Evolutionary conservation across 768 basidiomycete genomes (phyloP), one percentile per base, ranked within the genome.

Genomic region (Nevesoporus exiguus): DNA sequence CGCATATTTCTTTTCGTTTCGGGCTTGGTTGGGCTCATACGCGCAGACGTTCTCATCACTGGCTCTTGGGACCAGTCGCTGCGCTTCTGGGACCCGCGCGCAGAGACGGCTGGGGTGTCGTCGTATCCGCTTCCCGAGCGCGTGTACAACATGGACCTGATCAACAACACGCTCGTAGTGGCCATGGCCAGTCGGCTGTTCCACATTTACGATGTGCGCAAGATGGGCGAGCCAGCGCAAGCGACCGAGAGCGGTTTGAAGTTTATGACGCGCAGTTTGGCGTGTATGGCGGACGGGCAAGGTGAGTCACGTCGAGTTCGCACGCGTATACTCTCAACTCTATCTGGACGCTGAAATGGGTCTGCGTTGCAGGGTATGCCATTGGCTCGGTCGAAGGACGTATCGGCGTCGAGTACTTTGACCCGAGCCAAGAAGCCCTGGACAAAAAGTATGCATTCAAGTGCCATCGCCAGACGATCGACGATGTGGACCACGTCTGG

Each of bases 391-490:
- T 95, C 14, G 97, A 99, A 64, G 97, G 97, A 1, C 81, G 97
- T 22, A 97, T 98, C 54, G 93, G 95, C 0, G 94, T 98, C 29
- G 97, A 99, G 70, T 99, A 96, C 70, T 95, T 97, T 61, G 92
- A 98, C 59, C 84, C 90, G 2, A 82, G 81, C 4, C 78, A 85
- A 0, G 81, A 82, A 24, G 77, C 79, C 0, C 96, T 98, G 69
- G 85, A 88, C n/a, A 79, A 81, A 61, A 86, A 71, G 24, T 71
- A 85, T 69, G 97, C 97, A 3, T 99, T 98, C 82, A 94, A 97
- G 68, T 97, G 95, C 59, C 96, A 99, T 65, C 81, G 96, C 5
- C 88, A 93, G 66, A 85, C 90, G 5, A 85, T 93, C 56, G 86
- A 90, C 34, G 93, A 90, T 34, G 88, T 89, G 14, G 97, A 99